Base-by-base conservation (phyloP, 1,139 yeast genomes). In the Lodderomyces parapsilosis region DNA sequence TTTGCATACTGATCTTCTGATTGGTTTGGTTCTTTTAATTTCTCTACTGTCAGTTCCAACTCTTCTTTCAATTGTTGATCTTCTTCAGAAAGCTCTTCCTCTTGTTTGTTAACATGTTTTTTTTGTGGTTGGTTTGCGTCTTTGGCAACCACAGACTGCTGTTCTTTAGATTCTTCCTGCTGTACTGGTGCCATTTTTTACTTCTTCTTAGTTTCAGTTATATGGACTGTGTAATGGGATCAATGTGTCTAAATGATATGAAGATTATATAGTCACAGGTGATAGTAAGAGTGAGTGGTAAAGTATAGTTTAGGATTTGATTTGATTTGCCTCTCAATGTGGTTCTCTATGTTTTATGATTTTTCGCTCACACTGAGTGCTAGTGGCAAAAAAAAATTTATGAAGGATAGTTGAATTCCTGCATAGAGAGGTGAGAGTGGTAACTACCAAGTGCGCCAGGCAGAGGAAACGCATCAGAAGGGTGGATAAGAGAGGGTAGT, bases 81-180 rank as follows among this genome's bases (percentile, higher is more conserved):
- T 63, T 93, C 99, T 63, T 91, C 99, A 35, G 91, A 85, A 48
- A 93, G 74, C 60, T 91, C 97, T 60, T 90, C 96, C 8, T 27
- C 31, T 58, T 83, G 75, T 42, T 72, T 67, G 56, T 69, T 59
- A n/a, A 28, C 31, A 4, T 39, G 33, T 52, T 44, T 40, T 44
- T 47, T 40, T 44, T 47, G 35, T 44, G 49, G 30, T 31, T 44
- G 14, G 24, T 20, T 13, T 22, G 52, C 39, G 38, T 53, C 58
- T 37, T 53, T 46, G 22, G 50, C 39, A 17, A 38, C 46, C 22
- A 42, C 39, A 32, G 46, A 42, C 34, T 47, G 34, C 19, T 17
- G 36, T 19, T 33, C 41, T 31, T 38, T 42, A 23, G 31, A 17
- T 7, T 44, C 43, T 46, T 47, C 50, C 41, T 60, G 61, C 53